Conservation (phyloP, 129 eudicot species). For the Apium graveolens region DNA sequence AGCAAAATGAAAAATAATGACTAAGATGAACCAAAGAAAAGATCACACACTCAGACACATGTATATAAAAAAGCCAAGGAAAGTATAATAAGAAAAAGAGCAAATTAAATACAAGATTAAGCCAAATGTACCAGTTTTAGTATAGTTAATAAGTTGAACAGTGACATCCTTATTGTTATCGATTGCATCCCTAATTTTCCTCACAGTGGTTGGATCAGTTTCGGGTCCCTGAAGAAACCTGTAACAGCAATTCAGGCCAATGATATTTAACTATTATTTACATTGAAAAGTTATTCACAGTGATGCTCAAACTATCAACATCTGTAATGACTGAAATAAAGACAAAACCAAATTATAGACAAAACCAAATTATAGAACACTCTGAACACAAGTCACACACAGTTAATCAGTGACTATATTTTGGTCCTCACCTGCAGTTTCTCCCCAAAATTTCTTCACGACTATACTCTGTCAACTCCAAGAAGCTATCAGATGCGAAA, state of each 20-base stretch:
- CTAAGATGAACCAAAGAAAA: background rate
- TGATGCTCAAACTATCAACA: background rate
- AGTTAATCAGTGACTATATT: background rate
- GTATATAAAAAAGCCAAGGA: background rate
- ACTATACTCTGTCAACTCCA: slow-evolving; percentile 93
- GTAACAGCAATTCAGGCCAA: background rate
- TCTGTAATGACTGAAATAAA: background rate
- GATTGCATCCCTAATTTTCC: slow-evolving; percentile 83
- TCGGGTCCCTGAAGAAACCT: slow-evolving; percentile 99
- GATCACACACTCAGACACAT: background rate
- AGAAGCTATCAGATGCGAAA: slow-evolving; percentile 96
- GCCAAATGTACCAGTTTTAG: slow-evolving; percentile 66
- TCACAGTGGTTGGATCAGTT: slow-evolving; percentile 92
- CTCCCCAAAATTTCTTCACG: slow-evolving; percentile 94
- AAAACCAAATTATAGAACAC: background rate
- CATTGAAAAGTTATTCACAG: background rate
- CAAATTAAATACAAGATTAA: background rate
- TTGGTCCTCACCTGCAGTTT: slow-evolving; percentile 68
- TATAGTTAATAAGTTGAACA: slow-evolving; percentile 93
- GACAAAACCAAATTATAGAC: background rate
- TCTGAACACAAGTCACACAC: background rate
- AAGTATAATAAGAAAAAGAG: background rate
- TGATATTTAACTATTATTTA: background rate
- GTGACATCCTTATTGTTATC: slow-evolving; percentile 86
- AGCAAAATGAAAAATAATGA: background rate